Base-by-base conservation (phyloP, 2,329 filamentous ascomycete species). In the Exophiala mesophila region DNA sequence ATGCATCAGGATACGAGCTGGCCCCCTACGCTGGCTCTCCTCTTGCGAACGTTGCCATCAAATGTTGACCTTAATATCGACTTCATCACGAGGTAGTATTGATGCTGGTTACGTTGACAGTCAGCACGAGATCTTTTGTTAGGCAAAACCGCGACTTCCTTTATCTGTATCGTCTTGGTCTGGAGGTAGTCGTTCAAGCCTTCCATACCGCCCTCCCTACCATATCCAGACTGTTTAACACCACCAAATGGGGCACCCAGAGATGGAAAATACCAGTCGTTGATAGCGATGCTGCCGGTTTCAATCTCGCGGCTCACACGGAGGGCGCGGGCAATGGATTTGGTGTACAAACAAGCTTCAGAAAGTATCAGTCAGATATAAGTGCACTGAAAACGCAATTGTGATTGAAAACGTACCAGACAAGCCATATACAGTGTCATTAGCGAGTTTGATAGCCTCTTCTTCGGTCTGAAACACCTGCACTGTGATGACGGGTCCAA, bases 161-260 rank as follows among this genome's bases (percentile, higher is more conserved):
- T n/a, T n/a, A n/a, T n/a, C n/a, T n/a, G n/a, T n/a, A 49, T 34
- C 20, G 30, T 28, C 38, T 47, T 47, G 18, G 44, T 12, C 16
- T 47, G 30, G 5, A 42, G 23, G 28, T 47, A 50, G 6, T 26
- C 44, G 13, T 32, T 32, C 15, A 47, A 31, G 8, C 47, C 40
- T 16, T 12, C 63, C 59, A 64, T 59, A 1, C 64, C 63, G 40
- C 66, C 49, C 45, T 77, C 69, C 8, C 73, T 58, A 0, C 75
- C 74, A 55, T 76, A 67, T n/a, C 67, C 67, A 37, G 63, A 67
- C 52, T 68, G 64, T 53, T 69, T 69, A 6, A 66, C 60, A 26
- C 66, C 66, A n/a, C 66, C 66, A 43, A 67, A 68, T 1, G 66
- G 64, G 6, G 66, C 49, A 0, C 59, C 54, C 0, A 57, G 55